phyloP scores from a whole-genome alignment of 2,329 filamentous ascomycete genomes.

The Aaosphaeria arxii region DNA sequence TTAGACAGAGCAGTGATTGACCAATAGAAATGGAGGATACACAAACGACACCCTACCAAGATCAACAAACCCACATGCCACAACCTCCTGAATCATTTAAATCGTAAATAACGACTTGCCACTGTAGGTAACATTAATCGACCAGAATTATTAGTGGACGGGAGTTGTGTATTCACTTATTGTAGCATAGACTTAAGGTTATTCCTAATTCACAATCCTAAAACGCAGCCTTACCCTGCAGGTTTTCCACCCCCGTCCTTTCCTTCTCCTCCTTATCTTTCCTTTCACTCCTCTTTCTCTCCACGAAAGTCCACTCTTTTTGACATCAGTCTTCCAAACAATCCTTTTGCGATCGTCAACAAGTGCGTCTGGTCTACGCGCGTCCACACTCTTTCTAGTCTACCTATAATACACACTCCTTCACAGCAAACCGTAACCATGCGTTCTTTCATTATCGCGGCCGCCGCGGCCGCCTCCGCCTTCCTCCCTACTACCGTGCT shows the following conservation, averaged over 20 bases:
- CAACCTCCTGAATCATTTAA: slow-evolving; percentile 16
- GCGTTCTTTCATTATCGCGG: slow-evolving; percentile 32
- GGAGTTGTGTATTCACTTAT: slow-evolving; percentile 4
- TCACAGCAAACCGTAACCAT: slow-evolving; percentile 16
- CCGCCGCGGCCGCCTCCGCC: slow-evolving; percentile 34
- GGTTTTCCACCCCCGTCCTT: slow-evolving; percentile 1
- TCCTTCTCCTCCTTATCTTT: slow-evolving; percentile 3
- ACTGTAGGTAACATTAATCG: too few species aligned
- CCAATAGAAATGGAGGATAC: too few species aligned
- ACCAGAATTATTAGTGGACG: slow-evolving; percentile 2
- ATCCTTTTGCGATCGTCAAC: background rate
- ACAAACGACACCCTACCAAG: slow-evolving; percentile 2
- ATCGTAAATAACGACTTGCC: too few species aligned
- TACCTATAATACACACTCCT: slow-evolving; percentile 3
- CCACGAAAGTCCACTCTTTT: slow-evolving; percentile 29
- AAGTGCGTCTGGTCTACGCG: slow-evolving; percentile 35
- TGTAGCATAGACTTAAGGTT: slow-evolving; percentile 1
- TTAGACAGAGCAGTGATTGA: too few species aligned
- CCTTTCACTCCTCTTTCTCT: slow-evolving; percentile 14
- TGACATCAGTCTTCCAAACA: background rate
- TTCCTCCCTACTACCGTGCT: slow-evolving; percentile 43
- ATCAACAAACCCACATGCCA: slow-evolving; percentile 4
- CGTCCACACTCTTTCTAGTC: slow-evolving; percentile 28
- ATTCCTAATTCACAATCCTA: slow-evolving; percentile 19
- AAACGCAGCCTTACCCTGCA: slow-evolving; percentile 12